Percentiles rank a stretch among this genome's conserved stretches.
Conservation (phyloP, 495 filamentous ascomycete genomes). For the Monascus purpureus region DNA sequence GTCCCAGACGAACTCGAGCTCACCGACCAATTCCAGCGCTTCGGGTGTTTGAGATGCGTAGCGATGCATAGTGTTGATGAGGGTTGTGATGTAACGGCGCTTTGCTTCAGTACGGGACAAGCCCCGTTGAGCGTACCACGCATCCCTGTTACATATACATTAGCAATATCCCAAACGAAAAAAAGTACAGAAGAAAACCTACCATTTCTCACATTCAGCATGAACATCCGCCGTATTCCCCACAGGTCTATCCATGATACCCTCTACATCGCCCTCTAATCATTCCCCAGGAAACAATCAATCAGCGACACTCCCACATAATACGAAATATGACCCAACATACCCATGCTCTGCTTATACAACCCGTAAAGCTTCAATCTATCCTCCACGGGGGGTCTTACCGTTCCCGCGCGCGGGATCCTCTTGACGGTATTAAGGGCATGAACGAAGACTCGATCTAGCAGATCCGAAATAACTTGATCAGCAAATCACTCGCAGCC, state of each 20-base stretch:
- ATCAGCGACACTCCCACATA: conserved; percentile 1
- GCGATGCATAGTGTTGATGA: conserved; percentile 92
- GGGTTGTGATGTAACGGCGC: conserved; percentile 76
- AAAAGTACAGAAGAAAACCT: too few relatives aligned
- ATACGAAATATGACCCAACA: conserved; percentile 5
- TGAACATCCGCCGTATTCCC: conserved; percentile 37
- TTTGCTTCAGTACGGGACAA: conserved; percentile 84
- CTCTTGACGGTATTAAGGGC: conserved; percentile 96
- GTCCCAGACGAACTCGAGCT: conserved; percentile 97
- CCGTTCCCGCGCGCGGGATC: conserved; percentile 82
- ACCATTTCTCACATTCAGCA: conserved; percentile 51
- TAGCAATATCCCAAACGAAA: too few relatives aligned
- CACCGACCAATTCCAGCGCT: conserved; percentile 74
- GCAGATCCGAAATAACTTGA: too few relatives aligned
- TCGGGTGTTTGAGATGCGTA: conserved; percentile 78
- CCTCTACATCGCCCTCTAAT: conserved; percentile 80
- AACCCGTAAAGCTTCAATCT: conserved; percentile 88
- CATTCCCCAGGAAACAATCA: neutral
- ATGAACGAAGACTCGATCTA: conserved; percentile 97
- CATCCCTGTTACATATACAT: conserved; percentile 41
- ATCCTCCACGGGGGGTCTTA: conserved; percentile 71
- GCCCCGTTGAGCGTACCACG: conserved; percentile 77
- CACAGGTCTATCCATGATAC: conserved; percentile 74
- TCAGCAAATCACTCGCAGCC: neutral
- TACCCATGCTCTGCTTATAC: conserved; percentile 95